A percentile compares a stretch with the other conserved stretches of the same genome.
Evolutionary conservation across 2,329 filamentous ascomycete genomes (phyloP).

Genomic region (Sphaceloma murrayae): DNA sequence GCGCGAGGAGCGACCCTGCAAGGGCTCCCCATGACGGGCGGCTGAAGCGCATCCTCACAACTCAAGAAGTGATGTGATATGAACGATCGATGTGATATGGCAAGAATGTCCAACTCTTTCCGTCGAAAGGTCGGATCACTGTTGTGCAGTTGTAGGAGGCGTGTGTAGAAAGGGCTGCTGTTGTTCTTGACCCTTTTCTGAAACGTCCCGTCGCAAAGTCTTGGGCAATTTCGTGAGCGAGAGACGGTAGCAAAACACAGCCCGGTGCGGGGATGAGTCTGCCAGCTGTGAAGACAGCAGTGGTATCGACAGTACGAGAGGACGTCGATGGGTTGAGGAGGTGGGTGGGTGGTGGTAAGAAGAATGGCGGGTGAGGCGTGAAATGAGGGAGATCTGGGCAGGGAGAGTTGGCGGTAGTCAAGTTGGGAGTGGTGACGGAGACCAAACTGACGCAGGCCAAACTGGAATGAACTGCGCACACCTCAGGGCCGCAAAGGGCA

Average conservation of each 20-base stretch:
- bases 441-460: constrained; percentile 2
- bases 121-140: neutral
- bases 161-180: no score
- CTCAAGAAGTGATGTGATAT: no score
- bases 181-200: constrained; percentile 14
- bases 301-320: neutral
- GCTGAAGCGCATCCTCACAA: constrained; percentile 31
- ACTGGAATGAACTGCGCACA: no score
- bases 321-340: neutral
- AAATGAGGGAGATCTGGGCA: constrained; percentile 3
- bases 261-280: neutral
- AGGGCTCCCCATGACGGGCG: constrained; percentile 15
- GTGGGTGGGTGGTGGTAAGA: constrained; percentile 2
- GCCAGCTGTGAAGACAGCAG: constrained; percentile 11
- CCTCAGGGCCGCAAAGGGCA: no score
- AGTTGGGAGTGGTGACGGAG: constrained; percentile 7
- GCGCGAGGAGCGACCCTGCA: constrained; percentile 28
- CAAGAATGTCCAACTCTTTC: constrained; percentile 4
- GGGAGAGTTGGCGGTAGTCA: neutral
- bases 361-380: constrained; percentile 7
- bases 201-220: constrained; percentile 13
- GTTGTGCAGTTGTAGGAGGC: neutral
- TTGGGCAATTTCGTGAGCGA: constrained; percentile 15
- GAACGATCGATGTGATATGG: neutral
- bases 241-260: constrained; percentile 14